Evolutionary conservation across 768 basidiomycete genomes (phyloP), one percentile per base, ranked within the genome.

Genomic region (Trametes maxima): DNA sequence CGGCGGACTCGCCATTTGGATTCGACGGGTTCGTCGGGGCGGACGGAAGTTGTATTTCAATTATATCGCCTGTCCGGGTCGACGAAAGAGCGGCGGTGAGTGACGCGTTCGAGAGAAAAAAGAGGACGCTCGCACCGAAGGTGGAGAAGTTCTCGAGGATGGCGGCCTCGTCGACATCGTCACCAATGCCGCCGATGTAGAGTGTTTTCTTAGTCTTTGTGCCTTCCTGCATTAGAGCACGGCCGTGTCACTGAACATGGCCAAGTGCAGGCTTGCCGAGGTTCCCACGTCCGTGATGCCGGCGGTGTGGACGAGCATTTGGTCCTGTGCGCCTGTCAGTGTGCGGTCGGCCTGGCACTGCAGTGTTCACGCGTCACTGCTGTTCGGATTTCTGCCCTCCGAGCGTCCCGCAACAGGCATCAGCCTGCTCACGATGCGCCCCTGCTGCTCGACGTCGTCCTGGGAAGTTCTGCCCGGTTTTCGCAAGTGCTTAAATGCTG

Each of bases 21-120:
- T 84, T 77, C 64, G 82, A 79, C 57, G 85, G 84, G 69, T 90
- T 88, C n/a, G 85, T 83, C 5, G 85, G 80, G 14, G 94, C 90
- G 16, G 86, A 79, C 35, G 95, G 95, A 44, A 98, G 77, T 68
- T 94, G 91, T 21, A 98, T 88, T 71, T 97, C 94, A 59, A 97
- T 85, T 59, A 98, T 85, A 72, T 97, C 95, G 44, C 94, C 94
- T 96, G 74, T 55, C 62, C 63, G 39, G 44, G 40, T 54, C 67
- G 28, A 54, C 22, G 28, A 8, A 33, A 33, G 28, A 33, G 28
- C 28, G 14, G 40, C 40, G 24, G 44, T 57, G 28, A 59, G 47
- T 25, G 35, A 42, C 36, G 48, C 50, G 21, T 49, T 10, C 39
- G 33, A 51, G 63, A 13, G 42, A 56, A 22, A 24, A 46, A 48